Conservation (phyloP, 148 eudicot genomes). For the Polygonum aviculare region DNA sequence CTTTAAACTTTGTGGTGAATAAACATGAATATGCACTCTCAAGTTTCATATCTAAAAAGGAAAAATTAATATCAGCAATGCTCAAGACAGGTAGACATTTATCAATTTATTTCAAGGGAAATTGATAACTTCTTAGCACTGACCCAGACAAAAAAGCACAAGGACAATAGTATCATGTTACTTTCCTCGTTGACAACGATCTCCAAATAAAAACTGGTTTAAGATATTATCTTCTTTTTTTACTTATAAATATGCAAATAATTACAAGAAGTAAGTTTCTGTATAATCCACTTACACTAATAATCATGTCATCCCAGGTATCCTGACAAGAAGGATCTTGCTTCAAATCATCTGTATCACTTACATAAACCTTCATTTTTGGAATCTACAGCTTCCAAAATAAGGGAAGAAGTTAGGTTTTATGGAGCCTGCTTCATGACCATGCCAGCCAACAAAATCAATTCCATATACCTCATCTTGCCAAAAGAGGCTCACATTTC, state of each 20-base stretch:
- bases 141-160: not conserved
- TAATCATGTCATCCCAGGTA: conserved; percentile 99
- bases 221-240: not conserved
- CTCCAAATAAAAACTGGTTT: not conserved
- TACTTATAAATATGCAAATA: not conserved
- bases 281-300: conserved; percentile 48
- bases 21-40: not conserved
- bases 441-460: not conserved
- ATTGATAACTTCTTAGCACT: not conserved
- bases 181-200: not conserved
- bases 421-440: not conserved
- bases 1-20: not conserved
- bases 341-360: conserved; percentile 98
- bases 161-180: not conserved
- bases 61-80: not conserved
- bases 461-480: conserved; percentile 81
- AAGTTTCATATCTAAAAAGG: not conserved
- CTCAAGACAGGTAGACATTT: not conserved
- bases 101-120: not conserved
- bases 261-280: not conserved
- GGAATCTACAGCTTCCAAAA: conserved; percentile 76
- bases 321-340: conserved; percentile 80
- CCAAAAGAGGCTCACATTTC: conserved; percentile 81
- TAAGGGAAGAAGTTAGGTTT: conserved; percentile 6
- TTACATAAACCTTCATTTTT: conserved; percentile 97